Evolutionary conservation across 345 rosid species (phyloP).

Genomic region (Aquilaria sinensis): DNA sequence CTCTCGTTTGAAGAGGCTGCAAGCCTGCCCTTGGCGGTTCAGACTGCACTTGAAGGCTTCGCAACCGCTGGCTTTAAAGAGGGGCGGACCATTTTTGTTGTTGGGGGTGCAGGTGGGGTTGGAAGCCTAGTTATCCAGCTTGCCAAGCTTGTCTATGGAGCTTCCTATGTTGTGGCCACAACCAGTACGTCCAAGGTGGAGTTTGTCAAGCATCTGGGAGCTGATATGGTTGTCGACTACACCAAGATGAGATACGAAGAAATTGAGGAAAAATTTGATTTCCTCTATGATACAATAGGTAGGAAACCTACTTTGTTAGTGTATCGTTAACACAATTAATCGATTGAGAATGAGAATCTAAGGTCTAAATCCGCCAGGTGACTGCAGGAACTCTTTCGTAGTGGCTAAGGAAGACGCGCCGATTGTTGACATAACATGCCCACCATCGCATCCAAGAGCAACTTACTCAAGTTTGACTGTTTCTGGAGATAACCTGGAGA

Average conservation of each 20-base stretch:
- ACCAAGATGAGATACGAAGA: constrained; percentile 26
- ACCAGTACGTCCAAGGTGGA: constrained; percentile 36
- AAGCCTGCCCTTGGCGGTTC: constrained; percentile 42
- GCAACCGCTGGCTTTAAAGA: constrained; percentile 22
- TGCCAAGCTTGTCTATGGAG: constrained; percentile 33
- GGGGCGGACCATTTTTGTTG: constrained; percentile 30
- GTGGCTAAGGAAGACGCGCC: constrained; percentile 40
- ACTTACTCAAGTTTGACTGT: constrained; percentile 38
- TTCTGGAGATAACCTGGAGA: constrained; percentile 28
- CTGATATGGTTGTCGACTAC: constrained; percentile 34
- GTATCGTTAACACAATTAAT: too few relatives aligned
- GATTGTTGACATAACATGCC: constrained; percentile 44
- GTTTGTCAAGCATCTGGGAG: constrained; percentile 34
- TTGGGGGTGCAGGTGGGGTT: constrained; percentile 46
- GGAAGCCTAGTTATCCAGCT: constrained; percentile 41
- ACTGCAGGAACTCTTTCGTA: constrained; percentile 30
- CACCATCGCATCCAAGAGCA: constrained; percentile 36
- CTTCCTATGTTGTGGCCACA: constrained; percentile 39
- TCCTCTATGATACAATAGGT: constrained; percentile 41
- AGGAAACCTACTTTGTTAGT: neutral
- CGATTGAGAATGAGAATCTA: too few relatives aligned
- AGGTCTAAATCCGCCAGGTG: constrained; percentile 19
- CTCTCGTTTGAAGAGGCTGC: constrained; percentile 48
- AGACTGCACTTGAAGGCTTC: constrained; percentile 46
- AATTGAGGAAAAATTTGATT: constrained; percentile 31